Conservation (phyloP, 139 green algal genomes). For the Zygnema circumcarinatum region DNA sequence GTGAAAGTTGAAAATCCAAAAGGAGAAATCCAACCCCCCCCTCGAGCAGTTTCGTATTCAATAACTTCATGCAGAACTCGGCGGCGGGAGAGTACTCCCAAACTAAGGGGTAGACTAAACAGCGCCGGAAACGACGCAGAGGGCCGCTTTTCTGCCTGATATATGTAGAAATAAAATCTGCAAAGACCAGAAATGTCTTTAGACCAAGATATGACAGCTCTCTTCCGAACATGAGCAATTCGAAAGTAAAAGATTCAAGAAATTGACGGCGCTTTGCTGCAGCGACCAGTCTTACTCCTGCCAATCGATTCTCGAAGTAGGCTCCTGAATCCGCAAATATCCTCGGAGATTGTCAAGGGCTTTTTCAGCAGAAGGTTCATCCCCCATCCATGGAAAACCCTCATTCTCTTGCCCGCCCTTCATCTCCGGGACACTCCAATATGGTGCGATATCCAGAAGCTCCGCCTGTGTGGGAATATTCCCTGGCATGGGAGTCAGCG, state of each 20-base stretch:
- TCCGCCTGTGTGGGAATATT: neutral
- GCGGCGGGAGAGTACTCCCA: neutral
- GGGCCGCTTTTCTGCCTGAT: neutral
- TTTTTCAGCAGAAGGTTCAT: neutral
- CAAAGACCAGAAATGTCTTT: neutral
- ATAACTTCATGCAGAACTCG: neutral
- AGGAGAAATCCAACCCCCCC: constrained; percentile 11
- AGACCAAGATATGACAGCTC: neutral
- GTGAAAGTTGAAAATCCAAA: constrained; percentile 34
- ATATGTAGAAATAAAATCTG: constrained; percentile 9
- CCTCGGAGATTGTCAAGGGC: constrained; percentile 4
- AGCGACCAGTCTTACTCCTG: neutral
- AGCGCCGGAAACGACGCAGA: constrained; percentile 12
- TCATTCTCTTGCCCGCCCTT: neutral
- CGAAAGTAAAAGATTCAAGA: neutral
- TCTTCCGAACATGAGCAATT: neutral
- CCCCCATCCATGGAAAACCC: neutral
- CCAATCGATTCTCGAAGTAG: constrained; percentile 6
- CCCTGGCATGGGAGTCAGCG: neutral
- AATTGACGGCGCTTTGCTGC: neutral
- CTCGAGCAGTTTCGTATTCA: neutral
- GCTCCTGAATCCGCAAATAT: constrained; percentile 19
- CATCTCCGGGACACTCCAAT: neutral
- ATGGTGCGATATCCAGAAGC: neutral
- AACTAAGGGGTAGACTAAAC: neutral